Conservation (phyloP, 2,329 filamentous ascomycete species). For the Colletotrichum paranaense region DNA sequence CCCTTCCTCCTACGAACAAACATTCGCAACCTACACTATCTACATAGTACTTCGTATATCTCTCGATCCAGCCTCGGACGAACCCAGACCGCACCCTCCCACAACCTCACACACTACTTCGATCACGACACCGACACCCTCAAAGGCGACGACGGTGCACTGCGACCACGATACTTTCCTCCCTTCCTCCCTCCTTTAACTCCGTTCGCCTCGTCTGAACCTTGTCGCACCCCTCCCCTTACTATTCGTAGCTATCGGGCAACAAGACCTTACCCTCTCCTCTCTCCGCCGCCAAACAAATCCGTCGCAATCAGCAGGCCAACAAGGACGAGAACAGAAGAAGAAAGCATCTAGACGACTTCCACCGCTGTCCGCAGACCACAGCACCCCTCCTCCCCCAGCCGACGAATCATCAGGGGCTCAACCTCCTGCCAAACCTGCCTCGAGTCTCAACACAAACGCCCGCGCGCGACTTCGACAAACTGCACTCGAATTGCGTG, state of each 20-base stretch:
- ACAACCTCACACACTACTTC: neutral
- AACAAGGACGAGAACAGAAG: slow-evolving; percentile 6
- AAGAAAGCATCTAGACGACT: slow-evolving; percentile 10
- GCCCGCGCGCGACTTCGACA: slow-evolving; percentile 20
- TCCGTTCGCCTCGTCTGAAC: slow-evolving; percentile 6
- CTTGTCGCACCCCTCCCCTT: neutral
- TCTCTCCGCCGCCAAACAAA: neutral
- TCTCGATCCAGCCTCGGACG: neutral
- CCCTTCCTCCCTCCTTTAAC: neutral
- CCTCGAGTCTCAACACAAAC: slow-evolving; percentile 13
- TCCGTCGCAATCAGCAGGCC: neutral
- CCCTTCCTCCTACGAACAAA: neutral
- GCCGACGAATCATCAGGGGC: slow-evolving; percentile 14
- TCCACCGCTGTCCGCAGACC: too few species aligned
- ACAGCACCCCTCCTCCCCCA: neutral
- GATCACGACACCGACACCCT: slow-evolving; percentile 10
- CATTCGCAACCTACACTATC: neutral
- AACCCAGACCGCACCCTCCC: neutral
- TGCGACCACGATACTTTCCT: neutral
- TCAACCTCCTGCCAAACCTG: slow-evolving; percentile 32
- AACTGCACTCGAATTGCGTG: slow-evolving; percentile 17
- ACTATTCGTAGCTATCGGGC: neutral
- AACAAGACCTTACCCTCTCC: neutral
- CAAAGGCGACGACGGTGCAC: neutral
- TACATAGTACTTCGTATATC: too few species aligned